Evolutionary conservation across 495 filamentous ascomycete genomes (phyloP).

Genomic region (Aspergillus homomorphus): DNA sequence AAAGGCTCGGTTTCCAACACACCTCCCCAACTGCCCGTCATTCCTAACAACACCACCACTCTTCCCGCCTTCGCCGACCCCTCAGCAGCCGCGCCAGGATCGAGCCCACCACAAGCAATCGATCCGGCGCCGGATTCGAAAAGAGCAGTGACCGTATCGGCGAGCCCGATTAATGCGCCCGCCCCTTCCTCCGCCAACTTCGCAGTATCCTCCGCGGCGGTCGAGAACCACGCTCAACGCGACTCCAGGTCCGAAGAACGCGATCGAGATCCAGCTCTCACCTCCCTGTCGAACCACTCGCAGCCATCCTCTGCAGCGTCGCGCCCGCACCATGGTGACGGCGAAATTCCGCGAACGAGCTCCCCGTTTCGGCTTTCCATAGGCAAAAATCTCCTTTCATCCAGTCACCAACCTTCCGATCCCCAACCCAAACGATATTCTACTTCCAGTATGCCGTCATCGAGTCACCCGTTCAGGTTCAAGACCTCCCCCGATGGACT

Average conservation of each 20-base stretch:
- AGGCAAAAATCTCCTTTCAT: conserved; percentile 26
- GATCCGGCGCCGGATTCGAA: conserved; percentile 24
- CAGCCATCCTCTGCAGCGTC: conserved; percentile 24
- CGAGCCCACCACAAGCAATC: conserved; percentile 21
- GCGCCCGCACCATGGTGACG: conserved; percentile 29
- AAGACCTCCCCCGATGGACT: conserved; percentile 36
- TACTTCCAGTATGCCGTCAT: conserved; percentile 23
- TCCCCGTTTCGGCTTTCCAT: conserved; percentile 41
- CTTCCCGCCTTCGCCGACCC: conserved; percentile 22
- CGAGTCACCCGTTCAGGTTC: conserved; percentile 30
- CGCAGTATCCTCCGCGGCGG: conserved; percentile 26
- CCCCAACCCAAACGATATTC: conserved; percentile 30
- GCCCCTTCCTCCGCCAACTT: conserved; percentile 35
- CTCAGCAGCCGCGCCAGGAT: conserved; percentile 11
- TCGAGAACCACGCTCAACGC: conserved; percentile 30
- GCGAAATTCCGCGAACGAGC: conserved; percentile 31
- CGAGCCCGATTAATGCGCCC: conserved; percentile 21
- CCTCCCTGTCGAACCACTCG: conserved; percentile 29
- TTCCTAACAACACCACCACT: conserved; percentile 30
- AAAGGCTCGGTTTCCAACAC: conserved; percentile 25
- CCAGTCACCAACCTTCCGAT: conserved; percentile 22
- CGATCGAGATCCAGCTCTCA: conserved; percentile 23
- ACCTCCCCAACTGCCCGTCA: conserved; percentile 36
- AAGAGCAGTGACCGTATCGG: conserved; percentile 21
- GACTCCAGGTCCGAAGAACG: conserved; percentile 37